phyloP scores from a whole-genome alignment of 257 asterid species.

The Salvia hispanica region DNA sequence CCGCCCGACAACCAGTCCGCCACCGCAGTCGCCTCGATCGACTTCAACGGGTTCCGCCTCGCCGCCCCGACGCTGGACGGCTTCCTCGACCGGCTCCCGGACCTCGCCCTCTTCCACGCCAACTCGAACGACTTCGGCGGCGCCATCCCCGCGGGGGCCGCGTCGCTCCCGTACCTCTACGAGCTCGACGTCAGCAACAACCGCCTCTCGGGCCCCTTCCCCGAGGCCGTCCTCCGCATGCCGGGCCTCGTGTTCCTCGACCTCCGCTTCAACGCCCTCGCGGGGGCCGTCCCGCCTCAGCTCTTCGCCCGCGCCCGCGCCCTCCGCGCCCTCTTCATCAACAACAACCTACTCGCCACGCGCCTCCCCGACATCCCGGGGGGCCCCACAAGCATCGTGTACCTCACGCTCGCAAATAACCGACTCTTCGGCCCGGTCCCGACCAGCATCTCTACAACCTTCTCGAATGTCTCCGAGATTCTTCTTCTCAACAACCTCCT shows the following conservation, averaged over 20 bases:
- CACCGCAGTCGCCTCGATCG: constrained; percentile 69
- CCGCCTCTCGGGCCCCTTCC: constrained; percentile 64
- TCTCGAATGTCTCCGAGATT: constrained; percentile 46
- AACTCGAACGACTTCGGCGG: constrained; percentile 73
- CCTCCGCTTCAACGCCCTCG: constrained; percentile 65
- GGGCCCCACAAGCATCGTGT: constrained; percentile 32
- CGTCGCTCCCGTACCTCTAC: constrained; percentile 57
- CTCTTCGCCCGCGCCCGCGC: constrained; percentile 43
- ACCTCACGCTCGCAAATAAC: constrained; percentile 73
- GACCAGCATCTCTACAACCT: constrained; percentile 34
- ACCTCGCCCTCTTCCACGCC: constrained; percentile 81
- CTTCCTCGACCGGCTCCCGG: constrained; percentile 74
- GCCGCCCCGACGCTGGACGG: constrained; percentile 60
- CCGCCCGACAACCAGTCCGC: constrained; percentile 85
- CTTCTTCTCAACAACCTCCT: constrained; percentile 48
- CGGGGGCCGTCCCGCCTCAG: constrained; percentile 64
- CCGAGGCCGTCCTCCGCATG: constrained; percentile 51
- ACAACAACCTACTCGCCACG: constrained; percentile 61
- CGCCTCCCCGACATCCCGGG: constrained; percentile 50
- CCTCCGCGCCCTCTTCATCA: constrained; percentile 61
- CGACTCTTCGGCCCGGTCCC: constrained; percentile 72
- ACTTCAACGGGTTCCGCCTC: constrained; percentile 74
- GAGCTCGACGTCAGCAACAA: constrained; percentile 86
- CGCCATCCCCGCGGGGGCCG: constrained; percentile 40
- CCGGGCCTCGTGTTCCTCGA: constrained; percentile 54